Evolutionary conservation across 805 yeast species (phyloP).

Genomic region (Candida gorgasii): DNA sequence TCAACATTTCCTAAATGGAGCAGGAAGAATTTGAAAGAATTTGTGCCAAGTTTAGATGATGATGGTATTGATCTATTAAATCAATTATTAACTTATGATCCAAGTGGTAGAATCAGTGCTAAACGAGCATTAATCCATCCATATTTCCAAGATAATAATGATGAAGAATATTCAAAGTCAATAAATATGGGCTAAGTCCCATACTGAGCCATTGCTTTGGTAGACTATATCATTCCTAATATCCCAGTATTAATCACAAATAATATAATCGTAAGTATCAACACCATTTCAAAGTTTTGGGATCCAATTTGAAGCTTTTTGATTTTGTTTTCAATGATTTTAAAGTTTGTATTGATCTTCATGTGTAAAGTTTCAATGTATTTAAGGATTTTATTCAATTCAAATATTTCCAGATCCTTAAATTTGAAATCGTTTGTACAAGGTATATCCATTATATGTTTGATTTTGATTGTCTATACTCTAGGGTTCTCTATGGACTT

Average conservation of each 20-base stretch:
- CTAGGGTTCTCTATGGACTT: neutral
- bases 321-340: constrained; percentile 7
- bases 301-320: constrained; percentile 5
- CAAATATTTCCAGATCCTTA: constrained; percentile 7
- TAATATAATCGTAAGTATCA: neutral
- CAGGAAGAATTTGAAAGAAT: constrained; percentile 65
- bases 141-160: constrained; percentile 63
- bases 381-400: constrained; percentile 3
- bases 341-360: constrained; percentile 6
- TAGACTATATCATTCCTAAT: constrained; percentile 2
- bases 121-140: constrained; percentile 90
- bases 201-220: neutral
- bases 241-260: constrained; percentile 2
- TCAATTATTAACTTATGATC: constrained; percentile 84
- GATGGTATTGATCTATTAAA: constrained; percentile 84
- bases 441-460: constrained; percentile 8
- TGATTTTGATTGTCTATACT: neutral
- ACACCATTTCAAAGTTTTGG: neutral
- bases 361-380: constrained; percentile 9
- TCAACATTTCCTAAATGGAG: constrained; percentile 91
- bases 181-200: constrained; percentile 37
- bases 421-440: constrained; percentile 3
- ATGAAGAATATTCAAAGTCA: constrained; percentile 31
- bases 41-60: constrained; percentile 76
- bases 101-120: constrained; percentile 90